phyloP scores from a whole-genome alignment of 1,284 basidiomycete species.

The Austroboletus olivaceoglutinosus region DNA sequence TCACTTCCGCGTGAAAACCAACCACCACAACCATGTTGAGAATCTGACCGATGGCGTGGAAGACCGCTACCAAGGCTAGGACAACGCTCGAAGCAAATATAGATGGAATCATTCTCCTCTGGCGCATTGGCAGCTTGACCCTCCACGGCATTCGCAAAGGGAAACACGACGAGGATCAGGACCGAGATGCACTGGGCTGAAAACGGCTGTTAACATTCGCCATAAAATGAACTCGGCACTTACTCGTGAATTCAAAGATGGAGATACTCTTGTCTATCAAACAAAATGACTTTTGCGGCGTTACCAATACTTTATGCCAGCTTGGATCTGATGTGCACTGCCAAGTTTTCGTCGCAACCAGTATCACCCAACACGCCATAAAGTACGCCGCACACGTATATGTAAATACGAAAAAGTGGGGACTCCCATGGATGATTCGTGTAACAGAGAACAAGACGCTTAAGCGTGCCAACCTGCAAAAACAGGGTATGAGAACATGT shows the following conservation, averaged over 20 bases:
- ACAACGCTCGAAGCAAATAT: conserved; percentile 15
- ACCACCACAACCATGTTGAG: not conserved
- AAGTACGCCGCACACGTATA: conserved; percentile 2
- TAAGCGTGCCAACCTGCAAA: not conserved
- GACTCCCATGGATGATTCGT: not conserved
- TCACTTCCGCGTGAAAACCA: conserved; percentile 7
- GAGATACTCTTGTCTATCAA: not conserved
- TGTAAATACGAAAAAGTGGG: conserved; percentile 2
- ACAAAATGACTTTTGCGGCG: not conserved
- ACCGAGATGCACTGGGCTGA: conserved; percentile 7
- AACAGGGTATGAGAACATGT: not conserved
- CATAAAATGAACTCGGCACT: not conserved
- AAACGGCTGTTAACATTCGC: not conserved
- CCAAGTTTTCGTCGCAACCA: not conserved
- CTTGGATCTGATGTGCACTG: conserved; percentile 1
- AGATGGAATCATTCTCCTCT: conserved; percentile 14
- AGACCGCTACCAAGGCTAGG: conserved; percentile 6
- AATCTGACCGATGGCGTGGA: conserved; percentile 7
- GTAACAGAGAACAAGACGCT: conserved; percentile 7
- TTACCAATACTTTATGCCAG: not conserved
- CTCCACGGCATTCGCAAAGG: conserved; percentile 18
- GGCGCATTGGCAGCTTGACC: conserved; percentile 10
- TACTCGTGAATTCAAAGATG: conserved; percentile 3
- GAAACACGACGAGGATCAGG: conserved; percentile 7
- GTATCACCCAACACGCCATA: conserved; percentile 3